phyloP scores from a whole-genome alignment of 2,329 filamentous ascomycete species.

The Mycosphaerella sp. region DNA sequence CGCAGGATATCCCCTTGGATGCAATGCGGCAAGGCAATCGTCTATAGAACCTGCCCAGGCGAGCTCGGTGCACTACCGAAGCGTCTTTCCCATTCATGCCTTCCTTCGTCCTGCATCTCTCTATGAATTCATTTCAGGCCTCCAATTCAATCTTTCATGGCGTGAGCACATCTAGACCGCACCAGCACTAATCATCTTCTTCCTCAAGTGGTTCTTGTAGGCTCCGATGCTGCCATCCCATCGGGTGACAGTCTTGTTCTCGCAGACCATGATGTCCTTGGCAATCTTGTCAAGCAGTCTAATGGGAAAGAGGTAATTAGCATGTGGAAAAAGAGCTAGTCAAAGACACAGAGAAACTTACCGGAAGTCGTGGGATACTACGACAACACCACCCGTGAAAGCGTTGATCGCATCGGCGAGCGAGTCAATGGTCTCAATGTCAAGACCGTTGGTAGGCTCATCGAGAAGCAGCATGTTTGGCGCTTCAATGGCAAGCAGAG shows the following conservation, averaged over 20 bases:
- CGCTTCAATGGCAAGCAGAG: slow-evolving; percentile 84
- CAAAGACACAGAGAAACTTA: slow-evolving; percentile 43
- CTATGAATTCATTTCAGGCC: neutral
- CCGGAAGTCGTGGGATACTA: slow-evolving; percentile 99
- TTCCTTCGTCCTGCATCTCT: neutral
- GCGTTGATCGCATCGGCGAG: slow-evolving; percentile 96
- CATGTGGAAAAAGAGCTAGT: slow-evolving; percentile 2
- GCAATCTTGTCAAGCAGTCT: slow-evolving; percentile 98
- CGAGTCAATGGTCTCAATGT: slow-evolving; percentile 97
- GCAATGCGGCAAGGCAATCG: slow-evolving; percentile 4
- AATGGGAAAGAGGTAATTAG: slow-evolving; percentile 30
- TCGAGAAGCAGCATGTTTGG: slow-evolving; percentile 98
- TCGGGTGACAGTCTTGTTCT: slow-evolving; percentile 85
- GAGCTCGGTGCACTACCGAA: slow-evolving; percentile 9
- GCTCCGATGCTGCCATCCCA: slow-evolving; percentile 88
- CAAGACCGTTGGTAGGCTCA: slow-evolving; percentile 98
- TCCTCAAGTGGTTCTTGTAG: slow-evolving; percentile 98
- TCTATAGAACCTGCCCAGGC: slow-evolving; percentile 1
- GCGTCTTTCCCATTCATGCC: neutral
- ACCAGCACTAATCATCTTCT: slow-evolving; percentile 93
- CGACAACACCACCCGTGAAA: slow-evolving; percentile 92
- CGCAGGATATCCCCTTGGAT: slow-evolving; percentile 6
- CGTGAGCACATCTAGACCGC: slow-evolving; percentile 50
- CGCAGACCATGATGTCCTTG: slow-evolving; percentile 98
- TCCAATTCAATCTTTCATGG: neutral